phyloP scores from a whole-genome alignment of 495 filamentous ascomycete genomes.

The Hypoxylon cercidicola region DNA sequence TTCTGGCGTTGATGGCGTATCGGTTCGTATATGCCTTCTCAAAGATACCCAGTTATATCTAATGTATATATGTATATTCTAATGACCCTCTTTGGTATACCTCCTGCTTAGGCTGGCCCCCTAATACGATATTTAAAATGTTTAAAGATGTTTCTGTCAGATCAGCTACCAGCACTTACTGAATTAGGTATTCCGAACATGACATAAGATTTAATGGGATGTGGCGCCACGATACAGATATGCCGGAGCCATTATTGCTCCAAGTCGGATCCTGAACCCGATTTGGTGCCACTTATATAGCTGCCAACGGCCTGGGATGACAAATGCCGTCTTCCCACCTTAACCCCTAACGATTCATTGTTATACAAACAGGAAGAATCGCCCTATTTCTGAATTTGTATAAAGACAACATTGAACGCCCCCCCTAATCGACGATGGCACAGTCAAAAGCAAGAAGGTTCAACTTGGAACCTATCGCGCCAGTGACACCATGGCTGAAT shows the following conservation, averaged over 20 bases:
- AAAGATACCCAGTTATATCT: background rate
- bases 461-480: background rate
- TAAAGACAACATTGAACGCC: background rate
- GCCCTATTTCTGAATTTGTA: background rate
- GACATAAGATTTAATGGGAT: background rate
- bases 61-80: background rate
- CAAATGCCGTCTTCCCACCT: slow-evolving; percentile 2
- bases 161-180: background rate
- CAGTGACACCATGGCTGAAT: slow-evolving; percentile 5
- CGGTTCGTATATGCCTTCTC: background rate
- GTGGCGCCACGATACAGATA: background rate
- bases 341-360: no score
- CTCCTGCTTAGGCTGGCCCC: no score
- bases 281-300: background rate
- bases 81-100: no score
- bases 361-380: background rate
- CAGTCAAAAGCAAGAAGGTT: background rate
- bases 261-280: slow-evolving; percentile 6
- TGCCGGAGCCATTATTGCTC: slow-evolving; percentile 22
- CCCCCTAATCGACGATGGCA: background rate
- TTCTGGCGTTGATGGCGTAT: background rate
- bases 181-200: background rate
- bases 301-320: slow-evolving; percentile 2
- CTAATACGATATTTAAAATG: no score
- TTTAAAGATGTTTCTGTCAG: no score